Conservation (phyloP, 1,284 basidiomycete genomes). For the Peniophora sp. region DNA sequence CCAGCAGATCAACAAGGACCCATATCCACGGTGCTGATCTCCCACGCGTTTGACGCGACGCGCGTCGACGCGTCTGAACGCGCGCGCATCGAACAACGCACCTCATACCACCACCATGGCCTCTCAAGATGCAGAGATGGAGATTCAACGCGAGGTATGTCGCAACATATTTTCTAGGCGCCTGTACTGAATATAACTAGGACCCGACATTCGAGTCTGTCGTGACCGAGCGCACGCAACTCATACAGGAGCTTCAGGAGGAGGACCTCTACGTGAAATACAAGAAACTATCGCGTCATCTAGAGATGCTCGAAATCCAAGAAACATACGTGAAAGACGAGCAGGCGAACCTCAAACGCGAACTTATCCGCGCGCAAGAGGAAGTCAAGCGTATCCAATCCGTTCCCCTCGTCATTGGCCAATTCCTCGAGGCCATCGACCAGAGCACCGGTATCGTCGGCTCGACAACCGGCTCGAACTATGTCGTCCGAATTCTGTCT, state of each 20-base stretch:
- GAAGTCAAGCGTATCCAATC: constrained; percentile 99
- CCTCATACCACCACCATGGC: constrained; percentile 34
- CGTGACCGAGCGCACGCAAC: constrained; percentile 80
- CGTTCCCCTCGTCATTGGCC: constrained; percentile 98
- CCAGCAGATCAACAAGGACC: no score
- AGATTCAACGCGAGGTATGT: constrained; percentile 77
- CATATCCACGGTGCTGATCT: constrained; percentile 3
- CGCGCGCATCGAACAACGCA: constrained; percentile 8
- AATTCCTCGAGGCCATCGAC: constrained; percentile 99
- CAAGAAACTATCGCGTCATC: constrained; percentile 88
- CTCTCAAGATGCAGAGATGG: constrained; percentile 65
- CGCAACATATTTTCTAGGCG: constrained; percentile 1
- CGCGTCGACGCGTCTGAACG: constrained; percentile 18
- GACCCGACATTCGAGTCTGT: constrained; percentile 88
- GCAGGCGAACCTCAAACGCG: constrained; percentile 95
- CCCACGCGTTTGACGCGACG: constrained; percentile 11
- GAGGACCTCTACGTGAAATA: constrained; percentile 94
- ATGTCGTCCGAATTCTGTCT: constrained; percentile 95
- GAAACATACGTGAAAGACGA: constrained; percentile 99
- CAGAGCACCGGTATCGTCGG: constrained; percentile 97
- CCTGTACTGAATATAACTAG: constrained; percentile 30
- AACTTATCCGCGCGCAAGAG: constrained; percentile 96
- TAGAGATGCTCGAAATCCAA: constrained; percentile 92
- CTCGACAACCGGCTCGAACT: constrained; percentile 96
- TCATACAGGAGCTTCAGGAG: constrained; percentile 81